phyloP scores from a whole-genome alignment of 1,284 basidiomycete genomes.

The Blastosporella zonata region DNA sequence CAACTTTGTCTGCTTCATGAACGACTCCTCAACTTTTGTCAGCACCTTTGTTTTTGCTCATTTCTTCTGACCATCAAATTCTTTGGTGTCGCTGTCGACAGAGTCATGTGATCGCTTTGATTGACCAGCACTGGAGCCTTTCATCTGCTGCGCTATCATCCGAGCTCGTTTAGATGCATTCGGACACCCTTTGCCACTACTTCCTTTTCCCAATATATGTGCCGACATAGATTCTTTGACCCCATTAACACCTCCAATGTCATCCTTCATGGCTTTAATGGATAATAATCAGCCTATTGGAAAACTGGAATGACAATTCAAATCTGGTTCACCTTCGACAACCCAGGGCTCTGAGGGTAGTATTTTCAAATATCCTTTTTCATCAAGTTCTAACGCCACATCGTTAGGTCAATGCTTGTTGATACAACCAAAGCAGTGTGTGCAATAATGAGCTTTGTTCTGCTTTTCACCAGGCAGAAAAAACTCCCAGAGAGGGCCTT shows the following conservation, averaged over 20 bases:
- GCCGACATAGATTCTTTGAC: conserved; percentile 19
- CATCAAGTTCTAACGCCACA: conserved; percentile 11
- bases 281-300: conserved; percentile 1
- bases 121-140: neutral
- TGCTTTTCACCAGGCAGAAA: conserved; percentile 18
- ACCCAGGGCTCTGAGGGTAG: conserved; percentile 18
- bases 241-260: conserved; percentile 16
- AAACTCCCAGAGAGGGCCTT: conserved; percentile 16
- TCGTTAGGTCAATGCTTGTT: conserved; percentile 14
- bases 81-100: neutral
- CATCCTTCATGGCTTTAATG: conserved; percentile 11
- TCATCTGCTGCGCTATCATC: conserved; percentile 7
- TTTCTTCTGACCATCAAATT: neutral
- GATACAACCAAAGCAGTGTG: conserved; percentile 20
- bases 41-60: neutral
- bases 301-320: too few species aligned
- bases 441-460: conserved; percentile 18
- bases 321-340: conserved; percentile 15
- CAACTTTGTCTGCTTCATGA: conserved; percentile 11
- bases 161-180: conserved; percentile 14
- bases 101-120: neutral
- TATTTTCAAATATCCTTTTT: conserved; percentile 12
- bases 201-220: conserved; percentile 17
- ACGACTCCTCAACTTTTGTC: neutral
- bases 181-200: conserved; percentile 13